A percentile compares a stretch with the other conserved stretches of the same genome.
These are phyloP conservation scores for Amylocarpus encephaloides DNA, from an alignment of 2,329 filamentous ascomycete genomes.

Conservation along the genomic window DNA sequence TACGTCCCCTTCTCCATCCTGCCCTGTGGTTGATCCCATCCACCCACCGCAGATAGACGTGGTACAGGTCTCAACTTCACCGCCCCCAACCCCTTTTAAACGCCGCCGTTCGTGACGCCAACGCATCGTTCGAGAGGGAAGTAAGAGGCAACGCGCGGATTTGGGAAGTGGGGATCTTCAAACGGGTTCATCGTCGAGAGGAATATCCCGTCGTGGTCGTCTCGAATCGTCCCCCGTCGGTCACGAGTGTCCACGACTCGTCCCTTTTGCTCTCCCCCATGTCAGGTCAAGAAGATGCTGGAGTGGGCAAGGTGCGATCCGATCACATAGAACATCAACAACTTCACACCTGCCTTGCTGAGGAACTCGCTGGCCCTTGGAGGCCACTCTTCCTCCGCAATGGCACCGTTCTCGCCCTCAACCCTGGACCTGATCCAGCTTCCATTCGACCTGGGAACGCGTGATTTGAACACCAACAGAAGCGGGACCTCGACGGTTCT, in stretches of 20 bases:
- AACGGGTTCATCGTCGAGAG: neutral
- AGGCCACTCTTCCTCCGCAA: neutral
- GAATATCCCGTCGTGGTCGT: neutral
- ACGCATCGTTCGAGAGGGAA: no score
- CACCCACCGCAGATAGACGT: neutral
- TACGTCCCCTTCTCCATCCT: no score
- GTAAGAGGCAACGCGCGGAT: neutral
- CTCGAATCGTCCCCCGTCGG: neutral
- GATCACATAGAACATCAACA: constrained; percentile 2
- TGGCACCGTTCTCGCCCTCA: constrained; percentile 22
- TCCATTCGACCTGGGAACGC: constrained; percentile 9
- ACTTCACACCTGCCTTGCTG: neutral
- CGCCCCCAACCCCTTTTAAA: no score
- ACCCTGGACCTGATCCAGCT: neutral
- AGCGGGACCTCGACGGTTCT: constrained; percentile 7
- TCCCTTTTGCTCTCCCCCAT: neutral
- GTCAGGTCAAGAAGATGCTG: constrained; percentile 8
- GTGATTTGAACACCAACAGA: constrained; percentile 13
- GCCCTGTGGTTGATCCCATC: neutral
- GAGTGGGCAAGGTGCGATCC: constrained; percentile 2
- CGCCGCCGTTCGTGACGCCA: no score
- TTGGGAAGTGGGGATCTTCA: neutral
- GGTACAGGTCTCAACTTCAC: neutral
- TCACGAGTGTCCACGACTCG: neutral
- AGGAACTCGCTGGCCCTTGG: neutral